phyloP scores from a whole-genome alignment of 2,329 filamentous ascomycete genomes.

The Atkinsonella texensis region DNA sequence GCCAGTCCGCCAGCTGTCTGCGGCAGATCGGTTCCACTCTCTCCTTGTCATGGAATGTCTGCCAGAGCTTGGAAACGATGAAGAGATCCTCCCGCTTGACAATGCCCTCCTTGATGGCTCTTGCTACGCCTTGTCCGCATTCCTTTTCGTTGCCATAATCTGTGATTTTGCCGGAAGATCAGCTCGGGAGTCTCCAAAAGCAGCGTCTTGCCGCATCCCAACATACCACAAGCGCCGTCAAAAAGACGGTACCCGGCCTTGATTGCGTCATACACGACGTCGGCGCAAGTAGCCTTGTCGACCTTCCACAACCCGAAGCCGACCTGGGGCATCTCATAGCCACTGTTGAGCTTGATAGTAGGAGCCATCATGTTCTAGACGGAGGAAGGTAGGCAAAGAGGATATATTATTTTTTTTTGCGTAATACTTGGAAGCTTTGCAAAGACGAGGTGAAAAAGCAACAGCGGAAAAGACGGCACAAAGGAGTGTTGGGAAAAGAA shows the following conservation, averaged over 20 bases:
- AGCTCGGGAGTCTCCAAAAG: too few relatives aligned
- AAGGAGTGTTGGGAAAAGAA: neutral
- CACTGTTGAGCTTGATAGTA: slow-evolving; percentile 51
- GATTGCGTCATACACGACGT: slow-evolving; percentile 66
- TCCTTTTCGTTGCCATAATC: slow-evolving; percentile 79
- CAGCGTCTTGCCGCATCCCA: neutral
- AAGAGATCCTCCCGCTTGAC: slow-evolving; percentile 82
- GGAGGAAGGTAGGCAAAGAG: neutral
- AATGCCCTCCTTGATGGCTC: slow-evolving; percentile 68
- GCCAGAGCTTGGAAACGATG: slow-evolving; percentile 89
- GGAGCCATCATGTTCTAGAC: slow-evolving; percentile 9
- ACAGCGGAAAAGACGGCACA: neutral
- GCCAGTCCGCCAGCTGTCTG: slow-evolving; percentile 72
- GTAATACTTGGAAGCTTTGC: too few relatives aligned
- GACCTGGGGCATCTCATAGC: slow-evolving; percentile 60
- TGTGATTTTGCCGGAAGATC: neutral
- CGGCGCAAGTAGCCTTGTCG: slow-evolving; percentile 57
- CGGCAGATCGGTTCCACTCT: slow-evolving; percentile 63
- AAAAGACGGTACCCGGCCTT: slow-evolving; percentile 50
- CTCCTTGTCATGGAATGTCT: slow-evolving; percentile 75
- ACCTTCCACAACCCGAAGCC: slow-evolving; percentile 81
- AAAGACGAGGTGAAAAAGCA: neutral
- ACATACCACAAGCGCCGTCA: slow-evolving; percentile 38
- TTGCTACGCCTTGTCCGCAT: slow-evolving; percentile 62
- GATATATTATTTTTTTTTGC: too few relatives aligned